phyloP scores from a whole-genome alignment of 2,329 filamentous ascomycete species.

The Colletotrichum sp. region DNA sequence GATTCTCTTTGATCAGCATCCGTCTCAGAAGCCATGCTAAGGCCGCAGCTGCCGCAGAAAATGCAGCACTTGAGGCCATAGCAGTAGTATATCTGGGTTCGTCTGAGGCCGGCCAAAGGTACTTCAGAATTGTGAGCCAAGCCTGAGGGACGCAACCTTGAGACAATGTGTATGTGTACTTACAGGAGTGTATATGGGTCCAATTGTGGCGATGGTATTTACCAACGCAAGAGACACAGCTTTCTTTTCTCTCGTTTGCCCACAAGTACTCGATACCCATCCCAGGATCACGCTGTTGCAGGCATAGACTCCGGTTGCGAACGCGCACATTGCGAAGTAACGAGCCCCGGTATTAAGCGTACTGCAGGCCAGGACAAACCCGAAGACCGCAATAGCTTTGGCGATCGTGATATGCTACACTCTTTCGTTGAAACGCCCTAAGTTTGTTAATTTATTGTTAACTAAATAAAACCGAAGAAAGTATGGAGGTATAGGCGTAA shows the following conservation, averaged over 20 bases:
- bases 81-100: conserved; percentile 19
- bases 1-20: conserved; percentile 23
- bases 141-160: background rate
- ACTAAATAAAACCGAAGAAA: no score
- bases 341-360: conserved; percentile 34
- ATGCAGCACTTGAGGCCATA: conserved; percentile 22
- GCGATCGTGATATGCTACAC: conserved; percentile 43
- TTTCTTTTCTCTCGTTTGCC: conserved; percentile 49
- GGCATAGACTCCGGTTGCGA: conserved; percentile 37
- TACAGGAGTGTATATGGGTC: conserved; percentile 20
- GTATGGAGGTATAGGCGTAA: no score
- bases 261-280: conserved; percentile 44
- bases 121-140: background rate
- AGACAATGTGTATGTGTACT: background rate
- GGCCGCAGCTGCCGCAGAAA: conserved; percentile 26
- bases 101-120: background rate
- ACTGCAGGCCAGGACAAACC: conserved; percentile 37
- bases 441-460: conserved; percentile 13
- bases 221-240: conserved; percentile 37
- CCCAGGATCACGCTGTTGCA: conserved; percentile 49
- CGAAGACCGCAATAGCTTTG: conserved; percentile 41
- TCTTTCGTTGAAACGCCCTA: conserved; percentile 46
- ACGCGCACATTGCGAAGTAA: conserved; percentile 38
- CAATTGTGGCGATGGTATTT: conserved; percentile 21
- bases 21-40: conserved; percentile 22